Evolutionary conservation across 2,329 filamentous ascomycete species (phyloP), one percentile per base, ranked within the genome.

Genomic region (Paraphaeosphaeria sporulosa): DNA sequence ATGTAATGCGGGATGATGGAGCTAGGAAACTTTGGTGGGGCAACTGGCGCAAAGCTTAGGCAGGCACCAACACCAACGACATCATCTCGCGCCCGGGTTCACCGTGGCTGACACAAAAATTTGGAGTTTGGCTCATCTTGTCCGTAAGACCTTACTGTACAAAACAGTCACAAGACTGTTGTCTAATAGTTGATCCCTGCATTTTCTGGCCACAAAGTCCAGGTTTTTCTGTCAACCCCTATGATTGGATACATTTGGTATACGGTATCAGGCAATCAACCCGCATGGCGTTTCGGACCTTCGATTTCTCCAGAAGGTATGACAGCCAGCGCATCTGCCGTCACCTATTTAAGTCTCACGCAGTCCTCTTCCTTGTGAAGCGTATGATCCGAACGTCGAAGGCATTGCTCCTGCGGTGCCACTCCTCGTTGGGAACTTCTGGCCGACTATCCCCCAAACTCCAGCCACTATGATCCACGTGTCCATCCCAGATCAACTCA

Each of bases 11-110:
- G 55, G 43, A 65, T 67, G 64, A 65, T 60, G 61, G 55, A 58
- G 46, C 43, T 54, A 57, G 57, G 59, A 34, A 68, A 63, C 59
- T 66, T 60, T 66, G 62, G 65, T 52, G 66, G 66, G 67, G 65
- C 66, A 46, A 43, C 21, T 36, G 15, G 51, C 21, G 19, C 38
- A 48, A 64, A 43, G 30, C 43, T 52, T 59, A 52, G 63, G 57
- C 58, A 64, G 61, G 62, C 55, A 64, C 42, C 40, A 15, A 43
- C n/a, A n/a, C 7, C 40, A 23, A 15, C 48, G 30, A 32, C 30
- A 4, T 30, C n/a, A n/a, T n/a, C n/a, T n/a, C n/a, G n/a, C n/a
- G n/a, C n/a, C n/a, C n/a, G n/a, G n/a, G n/a, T n/a, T 6, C 21
- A 40, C n/a, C 8, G 36, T 13, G 36, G 17, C 2, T n/a, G 17